Evolutionary conservation across 2,329 filamentous ascomycete species (phyloP).

Genomic region (Ceratocystis eucalypticola): DNA sequence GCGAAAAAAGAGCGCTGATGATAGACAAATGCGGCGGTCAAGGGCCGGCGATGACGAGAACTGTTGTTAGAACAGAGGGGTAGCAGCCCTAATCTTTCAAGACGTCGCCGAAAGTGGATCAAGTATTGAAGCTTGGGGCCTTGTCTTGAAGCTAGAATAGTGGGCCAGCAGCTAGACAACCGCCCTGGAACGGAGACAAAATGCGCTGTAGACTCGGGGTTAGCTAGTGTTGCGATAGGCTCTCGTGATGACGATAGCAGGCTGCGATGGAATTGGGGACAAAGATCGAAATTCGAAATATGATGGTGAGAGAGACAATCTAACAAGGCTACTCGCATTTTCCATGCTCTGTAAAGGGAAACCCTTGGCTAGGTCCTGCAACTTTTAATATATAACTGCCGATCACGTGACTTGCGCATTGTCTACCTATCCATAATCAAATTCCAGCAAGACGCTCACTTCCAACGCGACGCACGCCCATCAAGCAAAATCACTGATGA

Average conservation of each 20-base stretch:
- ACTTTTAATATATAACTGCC: background rate
- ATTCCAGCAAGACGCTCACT: background rate
- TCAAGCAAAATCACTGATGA: background rate
- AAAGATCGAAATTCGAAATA: no score
- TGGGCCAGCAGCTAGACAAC: background rate
- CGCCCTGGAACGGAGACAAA: background rate
- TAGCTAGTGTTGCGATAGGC: background rate
- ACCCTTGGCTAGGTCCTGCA: background rate
- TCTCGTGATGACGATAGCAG: background rate
- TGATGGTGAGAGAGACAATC: no score
- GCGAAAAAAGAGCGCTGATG: background rate
- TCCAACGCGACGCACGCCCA: background rate
- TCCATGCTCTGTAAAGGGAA: background rate
- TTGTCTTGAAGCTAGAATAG: background rate
- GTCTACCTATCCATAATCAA: background rate
- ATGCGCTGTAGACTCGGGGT: background rate
- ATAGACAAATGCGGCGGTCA: background rate
- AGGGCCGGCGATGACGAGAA: background rate
- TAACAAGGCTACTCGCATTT: no score
- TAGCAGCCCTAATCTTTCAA: background rate
- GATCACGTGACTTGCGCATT: background rate
- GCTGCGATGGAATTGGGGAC: no score
- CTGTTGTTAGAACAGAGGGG: background rate
- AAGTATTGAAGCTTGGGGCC: background rate
- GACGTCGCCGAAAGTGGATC: slow-evolving; percentile 4